These are phyloP conservation scores for Cucumis sativus DNA, from an alignment of 306 rosid genomes.

Conservation along the genomic window Cucumber_9930_V3 NC_026661.2:6457501-6458000, in stretches of 20 bases:
- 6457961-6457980: neutral
- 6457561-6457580: neutral
- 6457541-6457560: neutral
- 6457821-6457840: too few species aligned
- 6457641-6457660: neutral
- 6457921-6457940: neutral
- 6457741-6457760: too few species aligned
- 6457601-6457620: too few species aligned
- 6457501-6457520: slow-evolving; percentile 2
- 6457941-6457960: neutral
- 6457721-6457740: neutral
- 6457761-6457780: too few species aligned
- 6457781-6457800: too few species aligned
- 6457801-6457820: too few species aligned
- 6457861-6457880: too few species aligned
- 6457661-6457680: neutral
- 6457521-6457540: neutral
- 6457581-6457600: too few species aligned
- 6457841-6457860: too few species aligned
- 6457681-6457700: neutral
- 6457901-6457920: neutral
- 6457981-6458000: neutral
- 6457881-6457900: too few species aligned
- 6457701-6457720: neutral
- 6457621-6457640: too few species aligned